phyloP scores from a whole-genome alignment of 1,284 basidiomycete genomes.

The Trichosporon sp. region DNA sequence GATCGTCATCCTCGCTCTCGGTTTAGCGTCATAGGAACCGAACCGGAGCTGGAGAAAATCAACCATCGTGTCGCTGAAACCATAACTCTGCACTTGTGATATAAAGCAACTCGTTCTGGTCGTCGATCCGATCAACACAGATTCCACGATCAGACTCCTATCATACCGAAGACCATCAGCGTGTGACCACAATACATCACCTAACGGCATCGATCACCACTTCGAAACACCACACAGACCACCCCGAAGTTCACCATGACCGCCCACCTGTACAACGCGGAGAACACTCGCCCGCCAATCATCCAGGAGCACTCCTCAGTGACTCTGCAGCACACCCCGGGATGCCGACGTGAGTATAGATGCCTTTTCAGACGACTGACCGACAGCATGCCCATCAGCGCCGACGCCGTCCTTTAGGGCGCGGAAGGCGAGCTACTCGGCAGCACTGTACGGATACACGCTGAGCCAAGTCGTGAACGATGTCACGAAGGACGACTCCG shows the following conservation, averaged over 20 bases:
- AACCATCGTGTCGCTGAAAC: too few relatives aligned
- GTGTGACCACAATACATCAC: not conserved
- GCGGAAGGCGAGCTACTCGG: not conserved
- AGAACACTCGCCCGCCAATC: not conserved
- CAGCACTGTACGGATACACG: not conserved
- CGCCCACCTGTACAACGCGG: not conserved
- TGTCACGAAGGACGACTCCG: not conserved
- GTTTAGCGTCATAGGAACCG: not conserved
- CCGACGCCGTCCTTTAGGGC: not conserved
- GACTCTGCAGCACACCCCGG: not conserved
- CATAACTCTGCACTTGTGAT: too few relatives aligned
- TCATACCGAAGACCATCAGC: not conserved
- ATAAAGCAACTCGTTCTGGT: too few relatives aligned
- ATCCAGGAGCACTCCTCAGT: not conserved
- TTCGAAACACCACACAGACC: not conserved
- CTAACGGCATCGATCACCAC: not conserved
- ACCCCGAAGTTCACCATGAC: not conserved
- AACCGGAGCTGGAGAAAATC: not conserved
- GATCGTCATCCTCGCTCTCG: not conserved
- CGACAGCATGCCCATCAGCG: not conserved
- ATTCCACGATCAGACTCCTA: too few relatives aligned
- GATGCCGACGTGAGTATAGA: not conserved
- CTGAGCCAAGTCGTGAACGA: not conserved
- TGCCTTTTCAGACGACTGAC: not conserved
- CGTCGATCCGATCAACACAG: too few relatives aligned